Percentiles rank a stretch among this genome's conserved stretches.
Evolutionary conservation across 371 early-diverging fungal species (phyloP).

Genomic region (Mortierella sp.): DNA sequence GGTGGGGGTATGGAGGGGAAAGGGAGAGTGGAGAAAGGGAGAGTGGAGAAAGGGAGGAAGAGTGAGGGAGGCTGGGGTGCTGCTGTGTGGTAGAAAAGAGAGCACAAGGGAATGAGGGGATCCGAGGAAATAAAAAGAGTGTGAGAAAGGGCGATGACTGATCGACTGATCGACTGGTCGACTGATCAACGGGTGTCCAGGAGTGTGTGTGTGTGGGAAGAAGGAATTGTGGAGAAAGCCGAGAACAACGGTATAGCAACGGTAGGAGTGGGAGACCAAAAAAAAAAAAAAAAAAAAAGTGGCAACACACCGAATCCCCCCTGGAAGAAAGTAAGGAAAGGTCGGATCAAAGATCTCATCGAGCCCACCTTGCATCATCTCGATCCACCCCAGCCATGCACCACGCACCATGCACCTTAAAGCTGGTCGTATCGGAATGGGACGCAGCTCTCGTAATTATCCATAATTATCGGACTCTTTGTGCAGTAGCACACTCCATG

Average conservation of each 20-base stretch:
- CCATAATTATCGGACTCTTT: too few species aligned
- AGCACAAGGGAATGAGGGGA: not conserved
- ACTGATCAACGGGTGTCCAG: too few species aligned
- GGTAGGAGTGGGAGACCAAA: too few species aligned
- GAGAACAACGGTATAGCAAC: too few species aligned
- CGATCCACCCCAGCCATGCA: constrained; percentile 5
- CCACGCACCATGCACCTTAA: not conserved
- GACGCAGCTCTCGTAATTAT: too few species aligned
- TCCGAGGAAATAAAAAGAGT: not conserved
- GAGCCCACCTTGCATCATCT: not conserved
- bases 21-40: not conserved
- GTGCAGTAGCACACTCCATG: too few species aligned
- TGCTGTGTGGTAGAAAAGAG: not conserved
- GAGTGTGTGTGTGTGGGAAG: too few species aligned
- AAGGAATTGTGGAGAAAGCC: too few species aligned
- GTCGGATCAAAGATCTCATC: too few species aligned
- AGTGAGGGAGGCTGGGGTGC: not conserved
- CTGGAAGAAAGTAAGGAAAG: too few species aligned
- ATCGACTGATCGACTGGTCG: constrained; percentile 1
- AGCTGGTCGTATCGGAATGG: constrained; percentile 3
- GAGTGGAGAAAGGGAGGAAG: not conserved
- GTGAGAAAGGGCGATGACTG: constrained; percentile 1
- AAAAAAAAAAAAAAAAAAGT: too few species aligned
- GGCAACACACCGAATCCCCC: too few species aligned
- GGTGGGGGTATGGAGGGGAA: not conserved